phyloP scores from a whole-genome alignment of 2,329 filamentous ascomycete genomes.

The Aspergillus niger region DNA sequence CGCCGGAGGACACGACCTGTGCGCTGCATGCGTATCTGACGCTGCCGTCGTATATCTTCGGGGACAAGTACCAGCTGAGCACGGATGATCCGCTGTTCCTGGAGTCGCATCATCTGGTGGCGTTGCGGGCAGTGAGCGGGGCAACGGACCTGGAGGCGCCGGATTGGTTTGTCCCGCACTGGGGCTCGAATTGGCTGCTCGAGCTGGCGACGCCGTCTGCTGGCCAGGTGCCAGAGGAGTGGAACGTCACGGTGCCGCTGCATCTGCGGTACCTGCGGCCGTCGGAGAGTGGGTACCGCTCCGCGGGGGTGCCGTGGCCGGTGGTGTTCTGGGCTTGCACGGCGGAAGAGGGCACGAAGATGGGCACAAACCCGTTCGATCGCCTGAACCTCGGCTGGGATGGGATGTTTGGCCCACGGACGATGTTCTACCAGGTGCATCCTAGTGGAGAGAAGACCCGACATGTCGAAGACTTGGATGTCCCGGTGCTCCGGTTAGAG shows the following conservation, averaged over 20 bases:
- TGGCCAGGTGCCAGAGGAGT: slow-evolving; percentile 21
- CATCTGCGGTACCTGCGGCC: slow-evolving; percentile 82
- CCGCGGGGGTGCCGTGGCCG: slow-evolving; percentile 72
- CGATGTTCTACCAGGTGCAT: slow-evolving; percentile 78
- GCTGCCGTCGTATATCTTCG: slow-evolving; percentile 77
- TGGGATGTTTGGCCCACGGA: slow-evolving; percentile 71
- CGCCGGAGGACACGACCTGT: slow-evolving; percentile 59
- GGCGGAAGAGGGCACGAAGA: slow-evolving; percentile 61
- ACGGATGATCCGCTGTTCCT: slow-evolving; percentile 66
- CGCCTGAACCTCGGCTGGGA: slow-evolving; percentile 84
- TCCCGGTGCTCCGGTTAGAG: slow-evolving; percentile 66
- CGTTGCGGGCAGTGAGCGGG: slow-evolving; percentile 67
- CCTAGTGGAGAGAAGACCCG: slow-evolving; percentile 39
- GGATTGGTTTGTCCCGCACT: slow-evolving; percentile 71
- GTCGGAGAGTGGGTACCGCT: slow-evolving; percentile 54
- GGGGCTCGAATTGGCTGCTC: slow-evolving; percentile 79
- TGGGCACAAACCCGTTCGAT: slow-evolving; percentile 81
- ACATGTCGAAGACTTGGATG: slow-evolving; percentile 59
- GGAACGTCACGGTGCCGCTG: slow-evolving; percentile 64
- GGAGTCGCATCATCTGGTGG: slow-evolving; percentile 73
- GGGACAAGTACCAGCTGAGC: slow-evolving; percentile 80
- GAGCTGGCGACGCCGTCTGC: slow-evolving; percentile 62
- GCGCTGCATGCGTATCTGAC: slow-evolving; percentile 78
- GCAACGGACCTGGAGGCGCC: slow-evolving; percentile 90
- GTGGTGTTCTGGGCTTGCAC: slow-evolving; percentile 88